Percentiles rank a stretch among this genome's conserved stretches.
Conservation (phyloP, 306 rosid genomes). For the Alnus rubra region DNA sequence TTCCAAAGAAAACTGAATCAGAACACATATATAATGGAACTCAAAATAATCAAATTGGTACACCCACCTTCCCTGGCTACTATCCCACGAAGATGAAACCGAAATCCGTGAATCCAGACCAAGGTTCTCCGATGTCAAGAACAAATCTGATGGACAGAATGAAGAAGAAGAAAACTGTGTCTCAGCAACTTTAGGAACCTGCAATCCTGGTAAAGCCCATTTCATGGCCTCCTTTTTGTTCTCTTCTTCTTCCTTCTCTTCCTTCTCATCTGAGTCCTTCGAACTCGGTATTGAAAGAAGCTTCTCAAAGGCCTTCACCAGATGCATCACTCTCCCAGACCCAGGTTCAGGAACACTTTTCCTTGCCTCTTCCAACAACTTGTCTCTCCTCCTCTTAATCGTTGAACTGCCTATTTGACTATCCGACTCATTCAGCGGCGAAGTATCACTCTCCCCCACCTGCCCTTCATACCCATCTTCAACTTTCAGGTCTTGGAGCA, state of each 20-base stretch:
- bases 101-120: conserved; percentile 63
- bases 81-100: conserved; percentile 74
- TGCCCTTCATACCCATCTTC: conserved; percentile 26
- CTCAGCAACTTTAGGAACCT: conserved; percentile 43
- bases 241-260: conserved; percentile 30
- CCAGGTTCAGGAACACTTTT: conserved; percentile 70
- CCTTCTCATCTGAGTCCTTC: conserved; percentile 32
- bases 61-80: conserved; percentile 67
- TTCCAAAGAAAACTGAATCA: conserved; percentile 24
- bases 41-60: conserved; percentile 1
- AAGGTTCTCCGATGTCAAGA: conserved; percentile 66
- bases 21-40: conserved; percentile 7
- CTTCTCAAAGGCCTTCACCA: conserved; percentile 90
- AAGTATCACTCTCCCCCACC: conserved; percentile 18
- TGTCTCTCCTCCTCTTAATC: conserved; percentile 69
- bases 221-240: conserved; percentile 45
- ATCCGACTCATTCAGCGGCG: neutral
- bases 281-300: conserved; percentile 49
- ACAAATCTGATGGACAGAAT: conserved; percentile 48
- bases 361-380: conserved; percentile 76
- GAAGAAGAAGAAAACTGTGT: conserved; percentile 43
- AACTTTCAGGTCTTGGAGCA: conserved; percentile 57
- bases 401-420: conserved; percentile 36
- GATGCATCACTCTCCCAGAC: conserved; percentile 74
- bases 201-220: conserved; percentile 94